Base-by-base conservation (phyloP, 495 filamentous ascomycete species). In the Collariella sp. region DNA sequence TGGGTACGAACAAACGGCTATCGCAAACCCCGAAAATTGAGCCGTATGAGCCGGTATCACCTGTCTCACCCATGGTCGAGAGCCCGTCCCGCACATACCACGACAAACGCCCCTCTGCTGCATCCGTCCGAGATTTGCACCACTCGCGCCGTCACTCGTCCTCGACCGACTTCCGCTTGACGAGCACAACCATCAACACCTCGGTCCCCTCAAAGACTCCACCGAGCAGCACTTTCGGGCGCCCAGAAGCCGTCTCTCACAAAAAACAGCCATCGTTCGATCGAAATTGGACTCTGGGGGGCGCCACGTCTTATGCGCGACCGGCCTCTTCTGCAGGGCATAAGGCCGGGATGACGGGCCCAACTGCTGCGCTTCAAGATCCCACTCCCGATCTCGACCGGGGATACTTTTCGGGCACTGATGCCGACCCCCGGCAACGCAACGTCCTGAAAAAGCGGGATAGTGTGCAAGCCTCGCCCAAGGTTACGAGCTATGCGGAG, bases 341-440 rank as follows among this genome's bases (percentile, higher is more conserved):
- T 38, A 71, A 74, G 41, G 72, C 74, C 23, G 53, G 57, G 7
- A 24, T 65, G 42, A 56, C 65, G 5, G 57, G 56, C 24, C 68
- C 65, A 9, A 63, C 68, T 45, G 46, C 57, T 20, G 64, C 69
- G 20, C 54, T 70, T 11, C 68, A 71, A 52, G 66, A 74, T 54
- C 69, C 69, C 11, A 63, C 67, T 4, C 67, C 68, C 34, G 90
- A 93, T 31, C 70, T 91, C 19, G 93, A 98, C 61, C 83, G 89
- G 20, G 93, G 90, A 18, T 97, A 97, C 67, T 95, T 96, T 64
- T 97, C 93, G 1, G 88, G 89, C 6, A 84, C 86, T 10, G 93
- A 98, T 62, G 72, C 81, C 7, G 89, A 96, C 53, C 72, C 77
- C n/a, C 81, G 83, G 45, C 76, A 72, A 40, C 79, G 87, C 46